Evolutionary conservation across 1,284 basidiomycete species (phyloP), one percentile per base, ranked within the genome.

Genomic region (Cryptococcus jaspeensis): DNA sequence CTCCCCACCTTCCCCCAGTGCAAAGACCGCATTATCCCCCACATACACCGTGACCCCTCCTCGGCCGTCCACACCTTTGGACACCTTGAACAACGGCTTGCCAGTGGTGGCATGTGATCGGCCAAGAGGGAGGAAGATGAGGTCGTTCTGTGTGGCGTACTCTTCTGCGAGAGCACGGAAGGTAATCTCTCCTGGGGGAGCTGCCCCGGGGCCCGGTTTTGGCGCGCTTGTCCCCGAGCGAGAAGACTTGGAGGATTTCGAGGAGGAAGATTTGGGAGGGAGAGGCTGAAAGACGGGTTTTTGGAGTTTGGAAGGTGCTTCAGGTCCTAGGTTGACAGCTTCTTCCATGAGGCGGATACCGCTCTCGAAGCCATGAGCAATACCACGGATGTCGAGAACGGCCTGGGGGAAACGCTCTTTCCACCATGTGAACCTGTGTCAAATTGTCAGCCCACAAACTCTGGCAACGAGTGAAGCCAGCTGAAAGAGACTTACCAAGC

Each of bases 91-190:
- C 42, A 98, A 74, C 5, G 89, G 88, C 83, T 93, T 89, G 48
- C 93, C 85, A 11, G 90, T 91, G 43, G 79, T 81, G 62, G 88
- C 85, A 62, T 97, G 89, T 13, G 86, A 88, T 51, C 84, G 84
- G 3, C 92, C 91, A 3, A 87, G 86, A 2, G 92, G 90, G 45
- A 97, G 81, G 73, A 99, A 88, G 53, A 99, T 76, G 62, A 99
- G 78, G 76, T 99, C 93, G 72, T 89, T 85, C 22, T 84, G 78
- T 1, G 90, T 85, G 2, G 89, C 88, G 65, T 82, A 86, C 35
- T 97, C 93, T 72, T 97, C 92, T 44, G 93, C 90, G 53, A 99
- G 87, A 7, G 85, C 82, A 4, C 88, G 84, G 84, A 99, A 98
- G 0, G 92, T 93, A 64, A 95, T 76, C 23, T 89, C 80, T 9